Base-by-base conservation (phyloP, 257 asterid genomes). In the Solanum chiquidenum region DNA sequence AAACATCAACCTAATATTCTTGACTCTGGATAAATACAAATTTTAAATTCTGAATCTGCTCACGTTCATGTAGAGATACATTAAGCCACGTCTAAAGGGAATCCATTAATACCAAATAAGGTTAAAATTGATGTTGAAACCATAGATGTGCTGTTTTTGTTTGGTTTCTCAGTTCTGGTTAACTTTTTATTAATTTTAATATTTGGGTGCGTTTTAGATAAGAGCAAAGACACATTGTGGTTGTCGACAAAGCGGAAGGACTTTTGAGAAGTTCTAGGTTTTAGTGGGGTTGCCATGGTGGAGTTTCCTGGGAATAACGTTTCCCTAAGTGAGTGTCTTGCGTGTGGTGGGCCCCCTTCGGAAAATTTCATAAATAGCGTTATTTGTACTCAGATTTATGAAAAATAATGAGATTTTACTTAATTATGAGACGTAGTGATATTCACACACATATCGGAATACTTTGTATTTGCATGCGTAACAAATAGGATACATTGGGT, bases 171-270 rank as follows among this genome's bases (percentile, higher is more conserved):
- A 89, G 62, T 74, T 72, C 60, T 90, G 83, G 89, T 40, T 52
- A 64, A 25, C 69, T 88, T 62, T 88, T 88, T 87, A 34, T 87
- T n/a, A 42, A 83, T 83, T 83, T 29, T 29, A 49, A 27, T 46
- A 44, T 44, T 52, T 75, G 21, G 71, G 31, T 83, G 71, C 3
- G 31, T 64, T 27, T 46, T 77, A 46, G 71, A 83, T 83, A 83
- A 34, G 68, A 58, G 29, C 58, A 84, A 84, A 62, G 73, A 5
- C 52, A 38, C n/a, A 58, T 84, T 83, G 79, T 91, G 91, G 88
- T 80, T 90, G 88, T 87, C 93, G 94, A 93, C 92, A 90, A 93
- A 90, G 90, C 62, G 88, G 87, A 91, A 86, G 92, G 89, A 92
- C 89, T 89, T 92, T 91, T 87, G 90, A 68, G 84, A 87, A 62